Percentiles rank a stretch among this genome's conserved stretches.
Evolutionary conservation across 2,329 filamentous ascomycete genomes (phyloP).

Genomic region (Phialophora tarda): DNA sequence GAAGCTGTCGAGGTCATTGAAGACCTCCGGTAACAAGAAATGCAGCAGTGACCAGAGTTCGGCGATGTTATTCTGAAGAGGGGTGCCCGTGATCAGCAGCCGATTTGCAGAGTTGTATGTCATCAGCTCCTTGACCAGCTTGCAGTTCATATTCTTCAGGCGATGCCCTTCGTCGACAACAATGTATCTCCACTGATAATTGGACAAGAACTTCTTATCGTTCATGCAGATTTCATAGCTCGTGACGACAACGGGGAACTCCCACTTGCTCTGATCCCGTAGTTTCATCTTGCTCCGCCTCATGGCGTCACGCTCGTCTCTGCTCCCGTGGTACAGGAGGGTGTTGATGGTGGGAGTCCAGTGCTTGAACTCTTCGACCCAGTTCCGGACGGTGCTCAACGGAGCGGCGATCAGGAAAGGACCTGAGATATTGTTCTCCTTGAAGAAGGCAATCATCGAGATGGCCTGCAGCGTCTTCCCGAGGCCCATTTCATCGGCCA

Average conservation of each 20-base stretch:
- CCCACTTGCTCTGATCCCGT: slow-evolving; percentile 67
- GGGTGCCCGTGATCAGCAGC: slow-evolving; percentile 91
- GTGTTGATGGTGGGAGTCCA: slow-evolving; percentile 92
- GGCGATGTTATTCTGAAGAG: slow-evolving; percentile 91
- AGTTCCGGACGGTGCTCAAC: slow-evolving; percentile 89
- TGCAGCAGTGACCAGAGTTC: slow-evolving; percentile 95
- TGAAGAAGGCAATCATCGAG: slow-evolving; percentile 80
- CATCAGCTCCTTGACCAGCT: slow-evolving; percentile 84
- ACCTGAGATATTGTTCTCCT: slow-evolving; percentile 85
- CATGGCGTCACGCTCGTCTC: slow-evolving; percentile 76
- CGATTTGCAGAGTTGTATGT: slow-evolving; percentile 89
- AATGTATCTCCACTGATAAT: slow-evolving; percentile 95
- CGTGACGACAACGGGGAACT: slow-evolving; percentile 91
- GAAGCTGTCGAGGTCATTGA: slow-evolving; percentile 90
- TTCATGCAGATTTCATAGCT: slow-evolving; percentile 96
- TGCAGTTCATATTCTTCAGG: slow-evolving; percentile 95
- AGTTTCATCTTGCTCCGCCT: slow-evolving; percentile 72
- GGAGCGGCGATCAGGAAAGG: slow-evolving; percentile 92
- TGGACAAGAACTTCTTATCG: slow-evolving; percentile 78
- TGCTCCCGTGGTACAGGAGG: slow-evolving; percentile 86
- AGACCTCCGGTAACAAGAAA: slow-evolving; percentile 89
- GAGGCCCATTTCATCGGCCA: slow-evolving; percentile 93
- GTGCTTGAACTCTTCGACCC: slow-evolving; percentile 89
- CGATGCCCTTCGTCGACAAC: slow-evolving; percentile 98
- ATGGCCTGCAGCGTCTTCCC: slow-evolving; percentile 94